These are phyloP conservation scores for Leccinum disarticulatum DNA, from an alignment of 768 basidiomycete species.

Conservation along the genomic window DNA sequence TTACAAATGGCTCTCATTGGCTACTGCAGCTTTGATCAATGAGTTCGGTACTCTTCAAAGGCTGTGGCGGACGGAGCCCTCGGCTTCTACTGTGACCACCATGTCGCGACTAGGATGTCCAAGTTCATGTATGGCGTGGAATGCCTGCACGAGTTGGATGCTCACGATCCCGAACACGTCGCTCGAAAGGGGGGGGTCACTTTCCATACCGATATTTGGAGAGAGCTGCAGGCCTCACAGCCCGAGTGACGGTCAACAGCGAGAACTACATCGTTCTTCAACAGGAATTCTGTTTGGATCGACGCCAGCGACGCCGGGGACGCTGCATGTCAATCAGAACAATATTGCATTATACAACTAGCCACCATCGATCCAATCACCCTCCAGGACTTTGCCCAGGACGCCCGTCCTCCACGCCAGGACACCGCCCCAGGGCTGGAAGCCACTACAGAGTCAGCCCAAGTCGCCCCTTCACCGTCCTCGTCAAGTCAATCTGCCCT, in stretches of 20 bases:
- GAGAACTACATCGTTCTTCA: slow-evolving; percentile 23
- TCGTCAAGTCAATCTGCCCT: slow-evolving; percentile 28
- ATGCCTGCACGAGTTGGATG: slow-evolving; percentile 67
- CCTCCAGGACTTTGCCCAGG: slow-evolving; percentile 21
- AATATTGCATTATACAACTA: slow-evolving; percentile 21
- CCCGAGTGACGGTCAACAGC: slow-evolving; percentile 22
- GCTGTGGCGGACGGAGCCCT: slow-evolving; percentile 84
- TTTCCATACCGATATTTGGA: slow-evolving; percentile 21
- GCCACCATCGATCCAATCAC: slow-evolving; percentile 71
- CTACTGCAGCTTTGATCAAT: slow-evolving; percentile 1
- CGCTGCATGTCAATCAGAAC: slow-evolving; percentile 28
- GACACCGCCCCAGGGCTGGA: slow-evolving; percentile 49
- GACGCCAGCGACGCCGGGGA: slow-evolving; percentile 21
- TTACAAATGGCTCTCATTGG: slow-evolving; percentile 44
- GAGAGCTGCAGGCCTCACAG: slow-evolving; percentile 23
- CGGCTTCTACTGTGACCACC: slow-evolving; percentile 83
- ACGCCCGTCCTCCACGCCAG: slow-evolving; percentile 15
- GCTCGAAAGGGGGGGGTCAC: slow-evolving; percentile 43
- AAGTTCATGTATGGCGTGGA: slow-evolving; percentile 84
- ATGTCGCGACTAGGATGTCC: slow-evolving; percentile 78
- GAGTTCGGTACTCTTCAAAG: slow-evolving; percentile 47
- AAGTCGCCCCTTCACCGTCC: slow-evolving; percentile 28
- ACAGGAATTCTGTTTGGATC: slow-evolving; percentile 21
- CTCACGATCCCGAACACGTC: slow-evolving; percentile 63
- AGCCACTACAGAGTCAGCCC: slow-evolving; percentile 35